These are phyloP conservation scores for Candida manassasensis DNA, from an alignment of 805 yeast species.

Conservation along the genomic window DNA sequence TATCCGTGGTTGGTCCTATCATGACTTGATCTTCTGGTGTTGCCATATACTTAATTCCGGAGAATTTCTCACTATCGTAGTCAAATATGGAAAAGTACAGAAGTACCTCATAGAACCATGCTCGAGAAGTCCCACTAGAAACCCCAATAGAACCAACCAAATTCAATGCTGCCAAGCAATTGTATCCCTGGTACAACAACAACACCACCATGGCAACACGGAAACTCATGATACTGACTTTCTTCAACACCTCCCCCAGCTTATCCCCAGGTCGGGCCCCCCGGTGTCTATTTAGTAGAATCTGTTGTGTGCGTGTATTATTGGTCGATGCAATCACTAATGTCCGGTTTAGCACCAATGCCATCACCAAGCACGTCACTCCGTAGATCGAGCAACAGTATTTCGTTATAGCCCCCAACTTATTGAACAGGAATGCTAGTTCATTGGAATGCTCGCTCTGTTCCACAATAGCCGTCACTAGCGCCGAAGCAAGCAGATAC, in stretches of 20 bases:
- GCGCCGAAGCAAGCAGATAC: constrained; percentile 6
- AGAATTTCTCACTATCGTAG: constrained; percentile 19
- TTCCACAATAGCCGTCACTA: constrained; percentile 14
- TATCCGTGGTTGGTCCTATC: constrained; percentile 47
- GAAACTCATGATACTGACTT: constrained; percentile 19
- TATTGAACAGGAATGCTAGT: constrained; percentile 8
- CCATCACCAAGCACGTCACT: constrained; percentile 32
- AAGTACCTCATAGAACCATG: constrained; percentile 13
- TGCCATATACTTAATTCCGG: constrained; percentile 23
- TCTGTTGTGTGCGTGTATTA: constrained; percentile 18
- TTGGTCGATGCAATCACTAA: constrained; percentile 35
- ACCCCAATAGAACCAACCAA: constrained; percentile 16
- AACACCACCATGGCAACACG: constrained; percentile 24
- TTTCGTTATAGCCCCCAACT: constrained; percentile 13
- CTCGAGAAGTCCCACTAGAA: constrained; percentile 1
- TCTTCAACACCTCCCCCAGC: constrained; percentile 16
- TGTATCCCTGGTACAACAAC: constrained; percentile 20
- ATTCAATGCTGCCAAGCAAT: constrained; percentile 30
- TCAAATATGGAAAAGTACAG: constrained; percentile 17
- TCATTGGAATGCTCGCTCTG: constrained; percentile 9
- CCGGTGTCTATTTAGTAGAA: constrained; percentile 14
- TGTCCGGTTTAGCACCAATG: constrained; percentile 35
- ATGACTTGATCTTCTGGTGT: constrained; percentile 24
- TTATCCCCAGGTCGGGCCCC: constrained; percentile 3
- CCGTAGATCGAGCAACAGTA: constrained; percentile 38